These are phyloP conservation scores for Anaeromyces robustus DNA, from an alignment of 192 early-diverging fungal genomes.

Conservation along the genomic window DNA sequence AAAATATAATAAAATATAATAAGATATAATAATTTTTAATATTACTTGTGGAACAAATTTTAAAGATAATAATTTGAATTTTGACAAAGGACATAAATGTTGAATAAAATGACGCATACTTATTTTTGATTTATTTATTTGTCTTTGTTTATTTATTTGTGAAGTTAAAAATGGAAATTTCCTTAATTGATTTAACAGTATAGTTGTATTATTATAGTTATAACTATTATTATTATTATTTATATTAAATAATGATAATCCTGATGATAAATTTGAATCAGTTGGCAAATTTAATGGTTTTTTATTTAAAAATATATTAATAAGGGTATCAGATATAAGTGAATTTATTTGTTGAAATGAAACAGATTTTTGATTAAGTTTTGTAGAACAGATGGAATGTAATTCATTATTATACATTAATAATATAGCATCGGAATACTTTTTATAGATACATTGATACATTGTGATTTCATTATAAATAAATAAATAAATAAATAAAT, in stretches of 20 bases:
- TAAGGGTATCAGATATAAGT: not conserved
- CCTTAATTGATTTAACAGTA: no score
- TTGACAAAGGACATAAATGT: not conserved
- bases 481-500: not conserved
- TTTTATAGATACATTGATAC: not conserved
- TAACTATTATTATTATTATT: no score
- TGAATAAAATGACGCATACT: not conserved
- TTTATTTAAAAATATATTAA: not conserved
- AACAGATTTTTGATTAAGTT: not conserved
- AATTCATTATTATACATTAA: not conserved
- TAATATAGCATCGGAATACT: not conserved
- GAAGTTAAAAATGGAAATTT: no score
- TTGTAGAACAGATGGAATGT: not conserved
- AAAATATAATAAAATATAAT: no score
- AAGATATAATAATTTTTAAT: no score
- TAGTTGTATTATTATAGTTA: no score
- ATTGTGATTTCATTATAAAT: not conserved
- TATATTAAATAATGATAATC: no score
- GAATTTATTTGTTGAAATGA: not conserved
- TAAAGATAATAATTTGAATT: not conserved
- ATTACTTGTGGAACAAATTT: slow-evolving; percentile 3
- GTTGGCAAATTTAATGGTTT: not conserved
- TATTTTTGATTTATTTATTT: not conserved
- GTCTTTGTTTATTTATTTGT: no score
- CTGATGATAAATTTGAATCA: no score